Evolutionary conservation across 1,139 yeast species (phyloP).

Genomic region (Schizosaccharomyces versatilis): DNA sequence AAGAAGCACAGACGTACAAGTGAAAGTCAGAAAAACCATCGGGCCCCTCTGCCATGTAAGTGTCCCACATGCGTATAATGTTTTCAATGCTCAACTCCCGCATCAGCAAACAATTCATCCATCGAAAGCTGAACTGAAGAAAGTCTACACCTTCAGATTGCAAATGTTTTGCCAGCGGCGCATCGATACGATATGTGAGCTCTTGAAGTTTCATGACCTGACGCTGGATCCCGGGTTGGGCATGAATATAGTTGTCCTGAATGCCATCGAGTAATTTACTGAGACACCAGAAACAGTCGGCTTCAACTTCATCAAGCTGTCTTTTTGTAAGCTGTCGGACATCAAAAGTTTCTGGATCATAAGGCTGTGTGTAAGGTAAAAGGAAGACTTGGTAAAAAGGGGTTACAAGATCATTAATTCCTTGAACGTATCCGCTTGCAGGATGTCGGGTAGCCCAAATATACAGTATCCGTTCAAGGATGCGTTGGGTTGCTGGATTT

Average conservation of each 20-base stretch:
- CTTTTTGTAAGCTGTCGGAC: slow-evolving; percentile 38
- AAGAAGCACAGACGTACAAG: slow-evolving; percentile 96
- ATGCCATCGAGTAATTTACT: slow-evolving; percentile 77
- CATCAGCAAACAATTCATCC: slow-evolving; percentile 98
- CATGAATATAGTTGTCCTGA: slow-evolving; percentile 89
- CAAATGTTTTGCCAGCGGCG: slow-evolving; percentile 49
- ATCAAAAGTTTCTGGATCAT: slow-evolving; percentile 32
- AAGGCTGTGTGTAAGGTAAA: slow-evolving; percentile 33
- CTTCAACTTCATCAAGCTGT: slow-evolving; percentile 46
- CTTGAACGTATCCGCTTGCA: slow-evolving; percentile 97
- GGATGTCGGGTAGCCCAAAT: slow-evolving; percentile 96
- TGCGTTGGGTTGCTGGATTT: slow-evolving; percentile 43
- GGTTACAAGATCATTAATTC: slow-evolving; percentile 82
- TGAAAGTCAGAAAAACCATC: slow-evolving; percentile 76
- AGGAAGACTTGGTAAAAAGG: slow-evolving; percentile 84
- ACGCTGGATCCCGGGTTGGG: slow-evolving; percentile 88
- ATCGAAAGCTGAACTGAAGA: slow-evolving; percentile 81
- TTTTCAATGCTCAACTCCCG: slow-evolving; percentile 61
- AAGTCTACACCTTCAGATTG: slow-evolving; percentile 68
- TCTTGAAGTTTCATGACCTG: slow-evolving; percentile 68
- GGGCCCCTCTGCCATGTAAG: slow-evolving; percentile 69
- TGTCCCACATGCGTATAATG: slow-evolving; percentile 93
- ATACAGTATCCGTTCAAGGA: slow-evolving; percentile 53
- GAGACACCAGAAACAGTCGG: slow-evolving; percentile 92
- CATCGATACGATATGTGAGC: slow-evolving; percentile 59